These are phyloP conservation scores for Stagonosporopsis cucurbitacearum DNA, from an alignment of 2,329 filamentous ascomycete species.

Conservation along the genomic window DNA sequence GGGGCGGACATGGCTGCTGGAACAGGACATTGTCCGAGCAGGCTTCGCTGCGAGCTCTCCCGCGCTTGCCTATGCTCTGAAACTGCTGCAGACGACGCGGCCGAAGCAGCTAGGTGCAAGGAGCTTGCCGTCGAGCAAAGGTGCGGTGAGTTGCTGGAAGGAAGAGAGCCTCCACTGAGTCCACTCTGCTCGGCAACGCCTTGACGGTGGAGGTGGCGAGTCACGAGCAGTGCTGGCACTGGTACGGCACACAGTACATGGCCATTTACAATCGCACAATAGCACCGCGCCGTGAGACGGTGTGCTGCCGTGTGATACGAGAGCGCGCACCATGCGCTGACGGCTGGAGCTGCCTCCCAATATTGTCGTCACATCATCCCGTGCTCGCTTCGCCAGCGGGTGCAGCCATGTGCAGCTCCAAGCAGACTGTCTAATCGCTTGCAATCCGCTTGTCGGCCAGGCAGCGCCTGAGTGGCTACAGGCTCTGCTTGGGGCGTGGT, in stretches of 20 bases:
- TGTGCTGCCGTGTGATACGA: conserved; percentile 15
- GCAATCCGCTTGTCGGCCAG: conserved; percentile 16
- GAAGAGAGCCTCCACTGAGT: conserved; percentile 12
- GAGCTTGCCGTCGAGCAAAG: conserved; percentile 26
- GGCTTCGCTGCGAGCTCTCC: conserved; percentile 33
- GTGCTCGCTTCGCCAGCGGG: conserved; percentile 30
- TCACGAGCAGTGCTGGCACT: conserved; percentile 20
- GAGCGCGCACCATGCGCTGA: conserved; percentile 19
- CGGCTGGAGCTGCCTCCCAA: conserved; percentile 21
- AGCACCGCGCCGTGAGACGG: no score
- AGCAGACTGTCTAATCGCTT: conserved; percentile 25
- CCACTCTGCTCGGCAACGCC: conserved; percentile 3
- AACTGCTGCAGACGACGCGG: conserved; percentile 37
- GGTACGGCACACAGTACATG: no score
- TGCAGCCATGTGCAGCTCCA: conserved; percentile 27
- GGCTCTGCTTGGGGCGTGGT: not conserved
- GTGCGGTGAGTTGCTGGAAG: conserved; percentile 31
- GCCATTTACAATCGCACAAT: no score
- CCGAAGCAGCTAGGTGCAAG: conserved; percentile 28
- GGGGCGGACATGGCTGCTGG: conserved; percentile 40
- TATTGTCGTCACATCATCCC: conserved; percentile 28
- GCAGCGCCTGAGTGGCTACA: conserved; percentile 20
- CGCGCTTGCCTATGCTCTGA: conserved; percentile 46
- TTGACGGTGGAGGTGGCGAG: conserved; percentile 15
- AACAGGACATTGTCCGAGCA: conserved; percentile 37